Evolutionary conservation across 352 stramenopile genomes (phyloP).

Genomic region (Phytophthora pisi): DNA sequence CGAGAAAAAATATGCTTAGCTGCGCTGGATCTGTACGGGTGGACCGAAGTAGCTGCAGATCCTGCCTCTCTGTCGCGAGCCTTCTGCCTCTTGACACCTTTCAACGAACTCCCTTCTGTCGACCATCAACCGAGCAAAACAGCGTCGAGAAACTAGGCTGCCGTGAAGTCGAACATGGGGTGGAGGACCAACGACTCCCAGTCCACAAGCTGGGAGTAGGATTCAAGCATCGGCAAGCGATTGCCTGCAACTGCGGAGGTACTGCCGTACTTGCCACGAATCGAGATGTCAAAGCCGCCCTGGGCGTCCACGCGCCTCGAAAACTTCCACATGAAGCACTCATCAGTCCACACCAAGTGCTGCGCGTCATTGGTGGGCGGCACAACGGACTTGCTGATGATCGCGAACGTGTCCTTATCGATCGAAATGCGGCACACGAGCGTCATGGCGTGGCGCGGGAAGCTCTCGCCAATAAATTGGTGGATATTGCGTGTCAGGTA

Average conservation of each 20-base stretch:
- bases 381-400: conserved; percentile 84
- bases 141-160: conserved; percentile 24
- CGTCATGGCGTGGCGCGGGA: conserved; percentile 83
- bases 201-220: conserved; percentile 85
- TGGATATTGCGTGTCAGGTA: conserved; percentile 88
- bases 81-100: conserved; percentile 22
- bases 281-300: conserved; percentile 76
- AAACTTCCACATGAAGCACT: conserved; percentile 90
- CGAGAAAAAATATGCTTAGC: conserved; percentile 20
- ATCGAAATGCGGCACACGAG: conserved; percentile 84
- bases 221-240: conserved; percentile 85
- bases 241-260: conserved; percentile 84
- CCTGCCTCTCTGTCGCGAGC: conserved; percentile 11
- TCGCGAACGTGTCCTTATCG: conserved; percentile 81
- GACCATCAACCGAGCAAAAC: conserved; percentile 15
- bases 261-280: conserved; percentile 82
- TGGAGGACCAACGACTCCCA: conserved; percentile 86
- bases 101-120: conserved; percentile 18
- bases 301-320: conserved; percentile 52
- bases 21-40: conserved; percentile 7
- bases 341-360: conserved; percentile 88
- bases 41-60: conserved; percentile 13
- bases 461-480: conserved; percentile 88
- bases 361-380: conserved; percentile 81
- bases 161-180: conserved; percentile 77